Percentiles rank a stretch among this genome's conserved stretches.
These are phyloP conservation scores for Exutisphaerella laricina DNA, from an alignment of 2,329 filamentous ascomycete genomes.

Conservation along the genomic window DNA sequence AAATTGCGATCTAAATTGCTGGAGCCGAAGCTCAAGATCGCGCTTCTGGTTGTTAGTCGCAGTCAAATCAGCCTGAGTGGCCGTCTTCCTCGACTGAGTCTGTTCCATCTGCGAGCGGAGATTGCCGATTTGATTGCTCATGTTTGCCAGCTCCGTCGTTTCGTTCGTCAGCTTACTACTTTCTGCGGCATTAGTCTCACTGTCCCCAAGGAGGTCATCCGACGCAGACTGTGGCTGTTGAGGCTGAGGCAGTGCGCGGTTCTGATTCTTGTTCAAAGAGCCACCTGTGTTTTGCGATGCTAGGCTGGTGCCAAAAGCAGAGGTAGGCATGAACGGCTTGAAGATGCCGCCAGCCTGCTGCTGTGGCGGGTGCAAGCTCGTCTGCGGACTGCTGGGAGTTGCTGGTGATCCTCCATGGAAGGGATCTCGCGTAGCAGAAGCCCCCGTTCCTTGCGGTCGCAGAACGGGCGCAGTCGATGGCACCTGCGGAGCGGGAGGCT, in stretches of 20 bases:
- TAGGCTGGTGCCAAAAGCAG: conserved; percentile 81
- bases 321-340: conserved; percentile 88
- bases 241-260: conserved; percentile 16
- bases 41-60: conserved; percentile 82
- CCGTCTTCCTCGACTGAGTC: conserved; percentile 73
- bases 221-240: conserved; percentile 45
- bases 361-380: conserved; percentile 10
- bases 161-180: conserved; percentile 84
- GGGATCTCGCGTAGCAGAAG: conserved; percentile 58
- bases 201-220: conserved; percentile 87
- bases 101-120: conserved; percentile 92
- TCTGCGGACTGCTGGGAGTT: conserved; percentile 48
- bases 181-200: conserved; percentile 66
- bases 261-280: conserved; percentile 35
- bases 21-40: conserved; percentile 82
- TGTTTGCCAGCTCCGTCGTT: conserved; percentile 85
- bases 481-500: conserved; percentile 50
- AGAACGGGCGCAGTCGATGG: conserved; percentile 46
- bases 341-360: conserved; percentile 50
- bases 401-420: conserved; percentile 51
- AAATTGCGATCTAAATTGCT: conserved; percentile 80
- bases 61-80: conserved; percentile 74
- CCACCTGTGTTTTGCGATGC: conserved; percentile 70
- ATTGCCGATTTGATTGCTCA: conserved; percentile 91
- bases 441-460: conserved; percentile 66